Evolutionary conservation across 805 yeast genomes (phyloP).

Genomic region (Monosporozyma servazzii): DNA sequence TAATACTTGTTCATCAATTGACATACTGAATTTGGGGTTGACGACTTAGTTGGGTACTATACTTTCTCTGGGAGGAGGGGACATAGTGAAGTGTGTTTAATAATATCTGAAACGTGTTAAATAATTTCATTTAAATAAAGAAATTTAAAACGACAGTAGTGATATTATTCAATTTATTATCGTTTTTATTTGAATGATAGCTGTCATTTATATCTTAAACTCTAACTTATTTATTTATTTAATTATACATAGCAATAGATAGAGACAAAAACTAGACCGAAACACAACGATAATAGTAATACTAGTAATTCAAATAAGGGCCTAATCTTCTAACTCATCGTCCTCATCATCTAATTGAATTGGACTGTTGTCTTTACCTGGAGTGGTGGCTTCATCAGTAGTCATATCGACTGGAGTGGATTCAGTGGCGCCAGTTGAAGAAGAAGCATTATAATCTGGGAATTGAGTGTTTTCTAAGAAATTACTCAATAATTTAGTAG

Average conservation of each 20-base stretch:
- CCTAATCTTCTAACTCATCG: conserved; percentile 4
- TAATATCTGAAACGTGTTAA: background rate
- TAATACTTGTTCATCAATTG: conserved; percentile 1
- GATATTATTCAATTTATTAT: background rate
- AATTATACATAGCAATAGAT: background rate
- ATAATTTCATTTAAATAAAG: background rate
- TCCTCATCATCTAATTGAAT: background rate
- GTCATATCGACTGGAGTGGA: background rate
- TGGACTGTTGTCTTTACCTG: background rate
- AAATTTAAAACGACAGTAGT: background rate
- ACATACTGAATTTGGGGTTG: background rate
- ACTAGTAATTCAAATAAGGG: background rate
- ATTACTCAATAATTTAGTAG: conserved; percentile 54
- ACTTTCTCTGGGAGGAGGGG: background rate
- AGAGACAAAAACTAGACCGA: background rate
- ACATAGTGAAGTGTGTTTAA: background rate
- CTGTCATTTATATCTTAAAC: too few relatives aligned
- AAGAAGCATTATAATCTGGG: background rate
- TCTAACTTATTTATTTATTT: background rate
- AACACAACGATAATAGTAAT: background rate
- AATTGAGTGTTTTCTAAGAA: conserved; percentile 34
- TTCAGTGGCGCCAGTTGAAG: background rate
- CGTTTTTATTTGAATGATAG: too few relatives aligned
- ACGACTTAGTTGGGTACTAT: background rate
- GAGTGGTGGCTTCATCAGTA: background rate